phyloP scores from a whole-genome alignment of 345 rosid species.

The Anastatica hierochuntica region DNA sequence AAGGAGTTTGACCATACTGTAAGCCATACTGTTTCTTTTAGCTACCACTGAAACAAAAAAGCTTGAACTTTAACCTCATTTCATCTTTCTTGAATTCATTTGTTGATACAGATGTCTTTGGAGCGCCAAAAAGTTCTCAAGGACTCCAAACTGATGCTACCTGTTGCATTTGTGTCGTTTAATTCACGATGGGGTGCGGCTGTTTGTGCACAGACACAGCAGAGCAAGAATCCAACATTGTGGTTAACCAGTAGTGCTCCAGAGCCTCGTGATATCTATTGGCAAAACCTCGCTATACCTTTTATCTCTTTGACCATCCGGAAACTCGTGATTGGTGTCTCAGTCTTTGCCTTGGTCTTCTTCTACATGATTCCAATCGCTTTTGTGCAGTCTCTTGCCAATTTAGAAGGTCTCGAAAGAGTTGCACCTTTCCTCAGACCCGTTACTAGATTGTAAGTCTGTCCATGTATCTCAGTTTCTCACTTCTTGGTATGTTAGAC shows the following conservation, averaged over 20 bases:
- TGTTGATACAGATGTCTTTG: conserved; percentile 46
- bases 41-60: not conserved
- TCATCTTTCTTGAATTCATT: not conserved
- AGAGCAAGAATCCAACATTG: conserved; percentile 78
- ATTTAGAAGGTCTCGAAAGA: conserved; percentile 73
- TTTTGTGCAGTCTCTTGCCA: conserved; percentile 97
- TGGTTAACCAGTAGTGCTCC: conserved; percentile 98
- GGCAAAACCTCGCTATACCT: conserved; percentile 89
- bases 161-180: conserved; percentile 86
- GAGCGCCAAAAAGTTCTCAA: conserved; percentile 66
- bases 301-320: conserved; percentile 77
- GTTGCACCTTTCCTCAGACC: conserved; percentile 97
- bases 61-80: not conserved
- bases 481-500: not conserved
- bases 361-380: conserved; percentile 99
- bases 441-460: conserved; percentile 76
- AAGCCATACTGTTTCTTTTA: conserved; percentile 19
- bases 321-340: conserved; percentile 54
- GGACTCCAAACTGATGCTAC: conserved; percentile 60
- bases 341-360: conserved; percentile 80
- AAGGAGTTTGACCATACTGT: conserved; percentile 50
- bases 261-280: conserved; percentile 92
- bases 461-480: not conserved
- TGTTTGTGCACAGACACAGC: conserved; percentile 97
- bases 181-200: conserved; percentile 97